These are phyloP conservation scores for Epichloe elymi DNA, from an alignment of 2,329 filamentous ascomycete species.

Conservation along the genomic window DNA sequence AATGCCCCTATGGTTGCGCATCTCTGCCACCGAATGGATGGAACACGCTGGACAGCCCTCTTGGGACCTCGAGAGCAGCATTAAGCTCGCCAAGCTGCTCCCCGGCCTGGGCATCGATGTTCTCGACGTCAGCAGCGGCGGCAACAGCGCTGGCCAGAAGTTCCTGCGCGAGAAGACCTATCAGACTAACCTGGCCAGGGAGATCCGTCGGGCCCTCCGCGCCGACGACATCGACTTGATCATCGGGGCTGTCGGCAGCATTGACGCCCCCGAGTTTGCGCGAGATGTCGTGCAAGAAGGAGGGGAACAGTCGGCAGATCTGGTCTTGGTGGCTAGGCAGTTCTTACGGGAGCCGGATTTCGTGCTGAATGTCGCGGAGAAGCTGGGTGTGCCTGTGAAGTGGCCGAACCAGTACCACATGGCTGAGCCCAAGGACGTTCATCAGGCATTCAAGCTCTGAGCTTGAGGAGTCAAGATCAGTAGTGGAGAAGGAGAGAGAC, in stretches of 20 bases:
- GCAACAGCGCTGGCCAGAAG: conserved; percentile 49
- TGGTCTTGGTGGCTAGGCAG: conserved; percentile 61
- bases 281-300: conserved; percentile 40
- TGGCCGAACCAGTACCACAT: conserved; percentile 55
- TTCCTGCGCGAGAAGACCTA: conserved; percentile 52
- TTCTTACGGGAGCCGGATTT: conserved; percentile 76
- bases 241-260: conserved; percentile 63
- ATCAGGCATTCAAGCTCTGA: conserved; percentile 1
- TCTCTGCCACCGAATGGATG: conserved; percentile 66
- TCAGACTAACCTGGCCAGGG: conserved; percentile 60
- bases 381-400: conserved; percentile 56
- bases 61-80: conserved; percentile 22
- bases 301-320: conserved; percentile 35
- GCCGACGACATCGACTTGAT: conserved; percentile 37
- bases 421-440: conserved; percentile 15
- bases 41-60: conserved; percentile 22
- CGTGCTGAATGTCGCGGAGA: conserved; percentile 58
- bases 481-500: neutral
- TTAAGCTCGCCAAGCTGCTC: conserved; percentile 55
- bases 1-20: conserved; percentile 60
- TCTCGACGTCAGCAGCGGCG: conserved; percentile 69
- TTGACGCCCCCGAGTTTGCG: conserved; percentile 57
- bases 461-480: neutral
- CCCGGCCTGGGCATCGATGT: conserved; percentile 66
- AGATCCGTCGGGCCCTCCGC: conserved; percentile 53